These are phyloP conservation scores for Cladophialophora bantiana DNA, from an alignment of 2,329 filamentous ascomycete species.

Conservation along the genomic window DNA sequence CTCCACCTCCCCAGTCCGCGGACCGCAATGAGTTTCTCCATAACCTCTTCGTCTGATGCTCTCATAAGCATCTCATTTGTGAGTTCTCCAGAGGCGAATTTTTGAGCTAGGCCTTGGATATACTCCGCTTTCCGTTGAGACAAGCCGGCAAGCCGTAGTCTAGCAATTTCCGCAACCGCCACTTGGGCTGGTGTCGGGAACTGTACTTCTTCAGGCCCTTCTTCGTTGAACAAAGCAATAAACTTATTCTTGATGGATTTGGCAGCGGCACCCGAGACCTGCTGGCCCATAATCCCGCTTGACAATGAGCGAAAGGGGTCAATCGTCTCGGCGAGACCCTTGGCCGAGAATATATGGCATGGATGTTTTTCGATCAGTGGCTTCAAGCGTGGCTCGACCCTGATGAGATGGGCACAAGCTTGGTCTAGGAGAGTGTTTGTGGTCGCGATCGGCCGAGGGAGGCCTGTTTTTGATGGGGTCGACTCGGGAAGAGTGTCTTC, in stretches of 20 bases:
- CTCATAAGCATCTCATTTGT: constrained; percentile 76
- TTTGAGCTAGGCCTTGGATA: constrained; percentile 81
- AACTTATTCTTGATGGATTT: constrained; percentile 89
- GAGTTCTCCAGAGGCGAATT: constrained; percentile 78
- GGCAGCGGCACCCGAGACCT: constrained; percentile 92
- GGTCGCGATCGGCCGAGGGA: constrained; percentile 59
- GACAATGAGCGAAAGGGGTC: constrained; percentile 86
- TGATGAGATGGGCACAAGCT: constrained; percentile 76
- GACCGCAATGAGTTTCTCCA: constrained; percentile 82
- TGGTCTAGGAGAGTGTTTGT: constrained; percentile 75
- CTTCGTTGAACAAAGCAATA: constrained; percentile 70
- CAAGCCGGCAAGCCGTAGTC: constrained; percentile 81
- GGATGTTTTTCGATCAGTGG: constrained; percentile 75
- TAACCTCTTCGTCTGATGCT: constrained; percentile 83
- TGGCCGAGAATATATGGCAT: constrained; percentile 80
- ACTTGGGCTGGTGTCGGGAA: constrained; percentile 84
- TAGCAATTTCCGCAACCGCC: constrained; percentile 66
- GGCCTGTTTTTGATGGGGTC: constrained; percentile 51
- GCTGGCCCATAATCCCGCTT: constrained; percentile 92
- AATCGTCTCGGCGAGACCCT: constrained; percentile 81
- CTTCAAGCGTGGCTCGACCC: constrained; percentile 74
- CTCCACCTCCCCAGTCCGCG: constrained; percentile 88
- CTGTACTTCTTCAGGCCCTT: constrained; percentile 41
- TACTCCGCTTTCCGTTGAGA: constrained; percentile 97
- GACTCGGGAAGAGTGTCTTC: constrained; percentile 49